Base-by-base conservation (phyloP, 768 basidiomycete species). In the Leccinellum luteum region DNA sequence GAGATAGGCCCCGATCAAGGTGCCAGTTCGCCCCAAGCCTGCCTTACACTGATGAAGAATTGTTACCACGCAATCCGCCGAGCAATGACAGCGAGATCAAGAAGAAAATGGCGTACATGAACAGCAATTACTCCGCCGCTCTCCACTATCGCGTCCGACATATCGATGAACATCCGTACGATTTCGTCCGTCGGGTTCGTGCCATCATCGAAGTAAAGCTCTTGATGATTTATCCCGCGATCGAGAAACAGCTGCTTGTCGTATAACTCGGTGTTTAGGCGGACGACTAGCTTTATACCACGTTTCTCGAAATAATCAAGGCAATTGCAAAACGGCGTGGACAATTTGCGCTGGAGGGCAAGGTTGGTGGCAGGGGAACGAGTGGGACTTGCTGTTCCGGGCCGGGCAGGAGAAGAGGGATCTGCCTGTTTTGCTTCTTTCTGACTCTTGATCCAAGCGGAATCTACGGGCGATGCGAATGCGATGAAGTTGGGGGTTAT, bases 161-260 rank as follows among this genome's bases (percentile, higher is more conserved):
- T 75, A 63, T 91, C 88, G 63, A 99, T 89, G 68, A 99, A 99
- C 56, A 86, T 84, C 54, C 94, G 83, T 45, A 94, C 90, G 65
- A 98, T 97, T 57, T 97, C 92, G 73, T 97, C 92, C 0, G 94
- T 89, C 6, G 96, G 96, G 72, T 98, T 98, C 23, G 94, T 97
- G 21, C 97, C 97, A 70, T 99, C 97, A 72, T 98, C 94, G 64
- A 97, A 98, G 73, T 96, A 98, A 61, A 98, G 81, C 64, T 96
- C 94, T 75, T 89, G 80, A 69, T 97, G 92, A 64, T 87, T 86
- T 67, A 96, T 90, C 12, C 92, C 93, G 48, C 84, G 85, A 65
- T 92, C 90, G 65, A 86, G 69, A 75, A 97, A 98, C 12, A 89
- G 81, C 54, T 79, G 75, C 56, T 83, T 81, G 71, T 96, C 94